A percentile compares a stretch with the other conserved stretches of the same genome.
These are phyloP conservation scores for Mucor lusitanicus DNA, from an alignment of 371 early-diverging fungal genomes.

Conservation along the genomic window DNA sequence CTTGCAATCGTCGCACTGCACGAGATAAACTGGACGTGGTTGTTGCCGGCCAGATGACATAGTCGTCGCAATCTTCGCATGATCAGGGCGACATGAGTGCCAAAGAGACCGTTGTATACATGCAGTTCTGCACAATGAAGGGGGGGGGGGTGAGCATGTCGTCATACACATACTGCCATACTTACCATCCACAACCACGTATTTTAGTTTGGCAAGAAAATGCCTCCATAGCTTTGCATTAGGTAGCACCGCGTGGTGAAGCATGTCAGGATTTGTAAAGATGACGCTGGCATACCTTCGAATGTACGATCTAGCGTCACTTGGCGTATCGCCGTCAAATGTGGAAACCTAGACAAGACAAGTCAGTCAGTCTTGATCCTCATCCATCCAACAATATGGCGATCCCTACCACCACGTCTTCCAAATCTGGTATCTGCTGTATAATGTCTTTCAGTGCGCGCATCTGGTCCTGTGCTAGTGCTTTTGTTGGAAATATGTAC, in stretches of 20 bases:
- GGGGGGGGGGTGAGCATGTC: background rate
- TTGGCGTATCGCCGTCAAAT: slow-evolving; percentile 56
- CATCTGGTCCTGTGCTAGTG: slow-evolving; percentile 82
- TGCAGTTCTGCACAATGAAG: slow-evolving; percentile 60
- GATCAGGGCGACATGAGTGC: slow-evolving; percentile 67
- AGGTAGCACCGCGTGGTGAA: slow-evolving; percentile 75
- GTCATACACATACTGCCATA: background rate
- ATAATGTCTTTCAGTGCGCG: slow-evolving; percentile 47
- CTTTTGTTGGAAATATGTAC: slow-evolving; percentile 75
- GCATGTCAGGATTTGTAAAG: slow-evolving; percentile 84
- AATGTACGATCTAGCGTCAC: slow-evolving; percentile 45
- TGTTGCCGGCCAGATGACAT: slow-evolving; percentile 50
- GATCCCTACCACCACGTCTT: slow-evolving; percentile 16
- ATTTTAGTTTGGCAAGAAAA: slow-evolving; percentile 54
- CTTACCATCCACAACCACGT: slow-evolving; percentile 76
- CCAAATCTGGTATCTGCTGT: slow-evolving; percentile 21
- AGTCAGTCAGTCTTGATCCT: too few relatives aligned
- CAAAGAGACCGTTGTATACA: slow-evolving; percentile 69
- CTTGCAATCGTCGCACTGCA: slow-evolving; percentile 62
- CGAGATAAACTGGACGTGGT: slow-evolving; percentile 56
- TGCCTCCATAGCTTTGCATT: slow-evolving; percentile 54
- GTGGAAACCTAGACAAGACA: slow-evolving; percentile 21
- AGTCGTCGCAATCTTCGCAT: slow-evolving; percentile 68
- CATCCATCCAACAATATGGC: too few relatives aligned
- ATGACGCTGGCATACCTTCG: slow-evolving; percentile 58